Conservation (phyloP, 495 filamentous ascomycete species). For the Penicillium robsamsonii region DNA sequence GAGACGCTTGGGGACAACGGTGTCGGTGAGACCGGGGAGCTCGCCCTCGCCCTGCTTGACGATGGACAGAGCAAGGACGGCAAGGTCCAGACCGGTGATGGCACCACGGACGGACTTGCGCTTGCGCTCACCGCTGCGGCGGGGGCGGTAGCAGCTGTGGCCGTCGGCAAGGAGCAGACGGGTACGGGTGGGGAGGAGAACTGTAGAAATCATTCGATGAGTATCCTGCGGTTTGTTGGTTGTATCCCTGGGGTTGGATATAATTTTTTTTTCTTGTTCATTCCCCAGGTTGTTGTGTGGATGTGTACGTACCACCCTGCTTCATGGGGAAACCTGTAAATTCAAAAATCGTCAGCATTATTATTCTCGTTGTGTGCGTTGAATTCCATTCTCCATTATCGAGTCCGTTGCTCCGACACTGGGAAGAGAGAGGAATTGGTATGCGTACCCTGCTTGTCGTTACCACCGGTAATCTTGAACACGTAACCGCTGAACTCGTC, state of each 20-base stretch:
- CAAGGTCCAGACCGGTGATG: constrained; percentile 92
- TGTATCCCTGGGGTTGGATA: constrained; percentile 12
- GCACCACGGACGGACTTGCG: constrained; percentile 94
- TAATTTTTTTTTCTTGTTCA: constrained; percentile 11
- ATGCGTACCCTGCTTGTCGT: constrained; percentile 91
- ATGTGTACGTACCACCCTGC: constrained; percentile 71
- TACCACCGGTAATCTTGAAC: constrained; percentile 92
- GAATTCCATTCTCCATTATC: not conserved
- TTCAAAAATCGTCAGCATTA: constrained; percentile 28
- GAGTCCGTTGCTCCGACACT: not conserved
- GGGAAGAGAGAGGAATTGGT: not conserved
- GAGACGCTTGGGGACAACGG: constrained; percentile 94
- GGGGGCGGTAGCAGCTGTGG: constrained; percentile 90
- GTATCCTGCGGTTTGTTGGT: constrained; percentile 22
- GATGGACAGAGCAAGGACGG: constrained; percentile 87
- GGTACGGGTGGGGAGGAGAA: constrained; percentile 94
- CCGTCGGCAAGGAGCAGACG: constrained; percentile 88
- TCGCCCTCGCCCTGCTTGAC: constrained; percentile 96
- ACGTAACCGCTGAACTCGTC: constrained; percentile 98
- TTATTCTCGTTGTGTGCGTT: constrained; percentile 5
- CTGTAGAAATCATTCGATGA: constrained; percentile 36
- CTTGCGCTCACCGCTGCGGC: constrained; percentile 97
- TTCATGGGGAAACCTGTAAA: constrained; percentile 91
- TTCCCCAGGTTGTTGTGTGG: constrained; percentile 11
- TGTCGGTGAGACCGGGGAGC: constrained; percentile 93